Conservation (phyloP, 176 grass and related monocot species). For the Eleusine coracana region DNA sequence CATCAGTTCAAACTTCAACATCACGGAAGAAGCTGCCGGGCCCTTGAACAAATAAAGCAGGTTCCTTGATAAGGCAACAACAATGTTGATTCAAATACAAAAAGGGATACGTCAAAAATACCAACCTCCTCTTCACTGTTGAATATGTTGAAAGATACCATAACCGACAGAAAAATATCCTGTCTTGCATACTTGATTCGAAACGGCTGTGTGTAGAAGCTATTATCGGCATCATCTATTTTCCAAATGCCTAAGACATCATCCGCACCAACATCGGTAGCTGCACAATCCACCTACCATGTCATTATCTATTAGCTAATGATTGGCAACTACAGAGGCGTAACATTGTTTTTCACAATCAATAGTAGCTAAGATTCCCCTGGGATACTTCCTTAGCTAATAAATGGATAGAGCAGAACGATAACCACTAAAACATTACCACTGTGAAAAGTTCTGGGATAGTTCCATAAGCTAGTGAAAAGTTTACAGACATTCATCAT, state of each 20-base stretch:
- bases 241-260: conserved; percentile 88
- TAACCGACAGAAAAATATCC: conserved; percentile 89
- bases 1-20: conserved; percentile 97
- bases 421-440: conserved; percentile 16
- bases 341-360: not conserved
- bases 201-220: conserved; percentile 96
- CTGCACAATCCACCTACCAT: conserved; percentile 94
- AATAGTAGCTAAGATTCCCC: conserved; percentile 4
- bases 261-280: conserved; percentile 67
- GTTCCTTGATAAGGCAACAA: conserved; percentile 26
- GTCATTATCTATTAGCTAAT: conserved; percentile 92
- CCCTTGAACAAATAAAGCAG: conserved; percentile 64
- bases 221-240: conserved; percentile 91
- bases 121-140: conserved; percentile 78
- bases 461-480: not conserved
- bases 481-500: not conserved
- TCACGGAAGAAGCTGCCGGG: conserved; percentile 67
- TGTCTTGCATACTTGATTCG: conserved; percentile 96
- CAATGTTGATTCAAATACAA: conserved; percentile 32
- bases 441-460: not conserved
- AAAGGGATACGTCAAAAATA: conserved; percentile 13
- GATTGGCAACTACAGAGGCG: conserved; percentile 34
- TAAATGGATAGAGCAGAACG: not conserved
- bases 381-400: conserved; percentile 5
- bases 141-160: conserved; percentile 95